phyloP scores from a whole-genome alignment of 495 filamentous ascomycete species.

The Penicillium cinerascens region DNA sequence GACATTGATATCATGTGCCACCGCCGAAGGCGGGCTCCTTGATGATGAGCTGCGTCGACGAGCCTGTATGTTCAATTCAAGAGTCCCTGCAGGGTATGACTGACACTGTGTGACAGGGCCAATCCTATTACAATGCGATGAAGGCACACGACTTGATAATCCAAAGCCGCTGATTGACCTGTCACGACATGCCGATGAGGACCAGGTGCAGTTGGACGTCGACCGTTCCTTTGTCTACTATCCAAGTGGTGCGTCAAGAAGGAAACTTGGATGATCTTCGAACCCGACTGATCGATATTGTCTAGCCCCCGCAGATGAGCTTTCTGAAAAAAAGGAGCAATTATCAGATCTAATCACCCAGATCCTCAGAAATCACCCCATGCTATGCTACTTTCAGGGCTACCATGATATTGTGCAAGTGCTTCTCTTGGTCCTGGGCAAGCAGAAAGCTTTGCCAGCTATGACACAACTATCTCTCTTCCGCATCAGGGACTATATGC shows the following conservation, averaged over 20 bases:
- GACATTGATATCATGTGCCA: constrained; percentile 62
- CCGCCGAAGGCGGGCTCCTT: constrained; percentile 70
- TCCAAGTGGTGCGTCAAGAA: constrained; percentile 61
- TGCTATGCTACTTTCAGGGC: constrained; percentile 94
- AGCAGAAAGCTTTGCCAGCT: constrained; percentile 48
- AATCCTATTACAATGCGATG: constrained; percentile 62
- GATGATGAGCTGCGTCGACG: constrained; percentile 73
- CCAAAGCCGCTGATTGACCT: constrained; percentile 50
- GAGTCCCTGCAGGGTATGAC: neutral
- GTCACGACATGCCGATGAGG: constrained; percentile 73
- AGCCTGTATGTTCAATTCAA: constrained; percentile 57
- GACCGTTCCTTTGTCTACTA: constrained; percentile 97
- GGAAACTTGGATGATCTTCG: neutral
- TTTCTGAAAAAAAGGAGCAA: constrained; percentile 62
- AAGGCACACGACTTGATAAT: constrained; percentile 14
- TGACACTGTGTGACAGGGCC: constrained; percentile 58
- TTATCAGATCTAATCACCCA: constrained; percentile 72
- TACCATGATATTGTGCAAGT: constrained; percentile 99
- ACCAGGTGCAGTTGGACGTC: constrained; percentile 87
- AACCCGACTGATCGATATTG: constrained; percentile 3
- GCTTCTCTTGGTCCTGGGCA: constrained; percentile 77
- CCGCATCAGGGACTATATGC: constrained; percentile 95
- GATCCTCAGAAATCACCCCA: constrained; percentile 74
- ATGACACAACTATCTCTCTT: constrained; percentile 79
- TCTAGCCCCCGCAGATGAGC: constrained; percentile 50